phyloP scores from a whole-genome alignment of 2,329 filamentous ascomycete genomes.

The Penicillium fuscoglaucum region DNA sequence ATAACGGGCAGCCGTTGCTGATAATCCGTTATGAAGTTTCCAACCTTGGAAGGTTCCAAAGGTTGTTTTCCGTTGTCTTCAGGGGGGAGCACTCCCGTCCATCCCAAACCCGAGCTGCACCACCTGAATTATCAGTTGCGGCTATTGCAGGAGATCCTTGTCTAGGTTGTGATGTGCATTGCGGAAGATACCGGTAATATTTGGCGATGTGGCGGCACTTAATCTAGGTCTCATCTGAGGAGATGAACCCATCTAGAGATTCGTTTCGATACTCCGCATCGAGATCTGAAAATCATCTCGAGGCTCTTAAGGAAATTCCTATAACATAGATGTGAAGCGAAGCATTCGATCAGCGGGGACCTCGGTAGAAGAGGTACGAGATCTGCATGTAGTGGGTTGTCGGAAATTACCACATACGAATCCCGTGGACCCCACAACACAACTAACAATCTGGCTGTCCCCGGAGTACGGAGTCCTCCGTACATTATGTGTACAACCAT shows the following conservation, averaged over 20 bases:
- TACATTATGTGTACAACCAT: too few species aligned
- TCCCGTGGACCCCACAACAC: background rate
- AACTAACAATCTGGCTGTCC: too few species aligned
- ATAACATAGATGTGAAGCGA: background rate
- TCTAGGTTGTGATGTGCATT: background rate
- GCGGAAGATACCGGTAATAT: background rate
- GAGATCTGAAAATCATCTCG: background rate
- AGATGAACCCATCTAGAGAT: background rate
- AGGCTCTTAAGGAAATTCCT: background rate
- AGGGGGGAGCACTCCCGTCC: background rate
- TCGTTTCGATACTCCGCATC: background rate
- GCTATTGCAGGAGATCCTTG: background rate
- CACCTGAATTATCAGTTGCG: background rate
- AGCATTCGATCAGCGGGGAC: background rate
- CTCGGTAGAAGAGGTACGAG: background rate
- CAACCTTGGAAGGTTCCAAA: background rate
- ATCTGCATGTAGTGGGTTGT: background rate
- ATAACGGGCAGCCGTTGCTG: background rate
- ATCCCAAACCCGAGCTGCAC: background rate
- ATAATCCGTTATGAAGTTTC: background rate
- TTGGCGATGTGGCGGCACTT: background rate
- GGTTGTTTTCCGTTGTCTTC: background rate
- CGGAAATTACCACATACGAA: background rate
- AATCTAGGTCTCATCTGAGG: background rate
- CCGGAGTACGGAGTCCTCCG: too few species aligned